Conservation (phyloP, 352 stramenopile species). For the Globisporangium camurandrum region DNA sequence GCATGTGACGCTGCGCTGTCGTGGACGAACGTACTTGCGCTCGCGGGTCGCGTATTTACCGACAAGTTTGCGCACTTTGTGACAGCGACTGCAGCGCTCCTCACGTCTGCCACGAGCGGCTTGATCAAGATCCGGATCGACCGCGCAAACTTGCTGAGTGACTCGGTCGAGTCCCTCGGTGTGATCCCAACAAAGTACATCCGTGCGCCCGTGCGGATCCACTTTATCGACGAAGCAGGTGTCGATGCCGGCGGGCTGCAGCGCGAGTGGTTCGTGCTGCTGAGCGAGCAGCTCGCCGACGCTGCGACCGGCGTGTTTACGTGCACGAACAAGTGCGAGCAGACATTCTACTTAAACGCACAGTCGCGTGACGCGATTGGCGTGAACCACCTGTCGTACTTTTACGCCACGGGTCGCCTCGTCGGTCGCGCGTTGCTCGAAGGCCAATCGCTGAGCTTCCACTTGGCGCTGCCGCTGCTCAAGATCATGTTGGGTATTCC, state of each 20-base stretch:
- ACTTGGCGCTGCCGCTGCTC: conserved; percentile 89
- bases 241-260: conserved; percentile 60
- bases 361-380: conserved; percentile 11
- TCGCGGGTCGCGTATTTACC: neutral
- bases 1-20: neutral
- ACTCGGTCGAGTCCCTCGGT: conserved; percentile 20
- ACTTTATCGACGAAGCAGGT: conserved; percentile 57
- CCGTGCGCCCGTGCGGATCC: conserved; percentile 28
- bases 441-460: conserved; percentile 81
- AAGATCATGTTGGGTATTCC: conserved; percentile 92
- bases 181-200: conserved; percentile 19
- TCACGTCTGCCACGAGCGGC: conserved; percentile 4
- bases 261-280: conserved; percentile 66
- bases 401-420: conserved; percentile 43
- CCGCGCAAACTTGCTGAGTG: conserved; percentile 2
- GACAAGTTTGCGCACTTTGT: neutral
- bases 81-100: neutral
- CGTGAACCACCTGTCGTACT: conserved; percentile 3
- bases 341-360: conserved; percentile 31
- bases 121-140: neutral
- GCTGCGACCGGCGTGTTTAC: conserved; percentile 17
- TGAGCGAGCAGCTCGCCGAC: conserved; percentile 28
- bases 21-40: neutral
- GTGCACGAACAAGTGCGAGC: conserved; percentile 21
- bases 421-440: conserved; percentile 49